Base-by-base conservation (phyloP, 179 eudicot species). In the Corrigiola litoralis region DNA sequence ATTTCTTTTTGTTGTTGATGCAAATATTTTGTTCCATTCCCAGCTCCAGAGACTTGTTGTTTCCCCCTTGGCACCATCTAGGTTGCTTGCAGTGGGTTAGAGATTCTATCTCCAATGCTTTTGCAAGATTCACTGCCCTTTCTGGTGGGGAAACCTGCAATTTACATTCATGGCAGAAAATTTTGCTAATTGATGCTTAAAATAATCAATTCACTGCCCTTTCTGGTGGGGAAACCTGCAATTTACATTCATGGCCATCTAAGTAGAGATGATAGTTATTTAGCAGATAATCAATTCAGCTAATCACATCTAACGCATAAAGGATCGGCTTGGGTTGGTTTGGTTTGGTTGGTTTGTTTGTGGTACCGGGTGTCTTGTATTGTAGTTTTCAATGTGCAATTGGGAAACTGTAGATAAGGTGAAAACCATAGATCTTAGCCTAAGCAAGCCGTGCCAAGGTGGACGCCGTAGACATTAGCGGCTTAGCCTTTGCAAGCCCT, bases 111-210 rank as follows among this genome's bases (percentile, higher is more conserved):
- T 51, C 18, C 28, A 13, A 28, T 51, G 57, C 16, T 49, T 25
- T 49, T 49, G 1, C 5, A 3, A 14, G 18, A 48, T n/a, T 18
- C 33, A 47, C 31, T 38, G 33, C 13, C 13, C 16, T 16, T 4
- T 52, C 4, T 40, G 29, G 17, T 48, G 58, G 68, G 20, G 21
- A 12, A 49, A 36, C 4, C 41, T 27, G 28, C 2, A 12, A 28
- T 54, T 20, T 28, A 33, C 38, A 28, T 54, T 25, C 31, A 51
- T 16, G 58, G 17, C 14, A 29, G 6, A 28, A 4, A 4, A 27
- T 65, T 41, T 52, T 53, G 40, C 17, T 27, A 58, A 13, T 5
- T 44, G 55, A 44, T 67, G 49, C 47, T 67, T 54, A 11, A 42
- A 29, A 41, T 25, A 18, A 2, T n/a, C n/a, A n/a, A 48, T n/a